These are phyloP conservation scores for Staphylotrichum tortipilum DNA, from an alignment of 495 filamentous ascomycete species.

Conservation along the genomic window DNA sequence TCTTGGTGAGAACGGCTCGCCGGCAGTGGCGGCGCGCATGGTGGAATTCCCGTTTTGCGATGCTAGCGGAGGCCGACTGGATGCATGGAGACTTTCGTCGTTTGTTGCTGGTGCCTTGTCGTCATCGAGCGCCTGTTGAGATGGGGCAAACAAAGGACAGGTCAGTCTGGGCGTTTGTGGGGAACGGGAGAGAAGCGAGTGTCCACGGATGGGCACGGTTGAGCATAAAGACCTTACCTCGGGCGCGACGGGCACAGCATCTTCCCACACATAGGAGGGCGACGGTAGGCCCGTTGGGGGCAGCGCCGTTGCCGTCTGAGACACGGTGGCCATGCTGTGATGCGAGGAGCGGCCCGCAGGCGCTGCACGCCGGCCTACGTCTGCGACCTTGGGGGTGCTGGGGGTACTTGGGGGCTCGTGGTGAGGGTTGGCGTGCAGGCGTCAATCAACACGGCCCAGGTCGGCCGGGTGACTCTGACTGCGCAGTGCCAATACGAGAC, in stretches of 20 bases:
- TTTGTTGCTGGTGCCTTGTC: conserved; percentile 9
- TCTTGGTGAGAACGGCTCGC: conserved; percentile 13
- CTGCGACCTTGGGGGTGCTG: background rate
- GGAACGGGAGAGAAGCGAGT: background rate
- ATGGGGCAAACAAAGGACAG: conserved; percentile 4
- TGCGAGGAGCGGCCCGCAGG: conserved; percentile 1
- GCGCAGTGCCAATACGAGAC: background rate
- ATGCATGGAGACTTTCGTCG: conserved; percentile 11
- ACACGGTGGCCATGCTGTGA: conserved; percentile 46
- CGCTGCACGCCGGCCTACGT: conserved; percentile 7
- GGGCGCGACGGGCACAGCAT: conserved; percentile 29
- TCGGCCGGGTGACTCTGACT: background rate
- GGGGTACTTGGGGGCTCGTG: background rate
- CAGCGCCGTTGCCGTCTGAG: conserved; percentile 41
- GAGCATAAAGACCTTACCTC: conserved; percentile 27
- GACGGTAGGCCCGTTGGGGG: no score
- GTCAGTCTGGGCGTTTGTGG: background rate
- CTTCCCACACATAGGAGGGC: conserved; percentile 45
- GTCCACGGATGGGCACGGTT: background rate
- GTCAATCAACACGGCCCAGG: background rate
- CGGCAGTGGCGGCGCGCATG: conserved; percentile 3
- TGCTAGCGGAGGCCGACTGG: conserved; percentile 12
- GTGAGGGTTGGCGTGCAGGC: background rate
- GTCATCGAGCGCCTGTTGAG: conserved; percentile 15
- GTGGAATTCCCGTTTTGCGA: conserved; percentile 30